Evolutionary conservation across 345 rosid genomes (phyloP).

Genomic region (Bruguiera parviflora): DNA sequence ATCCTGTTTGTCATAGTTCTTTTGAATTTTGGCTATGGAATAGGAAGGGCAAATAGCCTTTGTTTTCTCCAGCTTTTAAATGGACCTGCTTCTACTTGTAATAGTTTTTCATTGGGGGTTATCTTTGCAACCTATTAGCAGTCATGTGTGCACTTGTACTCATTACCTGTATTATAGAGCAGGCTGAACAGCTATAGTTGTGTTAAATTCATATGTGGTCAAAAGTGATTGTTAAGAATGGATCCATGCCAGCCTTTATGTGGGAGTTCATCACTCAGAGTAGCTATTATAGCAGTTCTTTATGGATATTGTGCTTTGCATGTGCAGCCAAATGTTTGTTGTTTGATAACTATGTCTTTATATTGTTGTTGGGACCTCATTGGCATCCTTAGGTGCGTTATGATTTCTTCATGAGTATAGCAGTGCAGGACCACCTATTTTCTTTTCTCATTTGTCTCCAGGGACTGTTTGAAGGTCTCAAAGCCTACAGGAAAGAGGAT

Average conservation of each 20-base stretch:
- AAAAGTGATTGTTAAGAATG: background rate
- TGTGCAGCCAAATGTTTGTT: too few species aligned
- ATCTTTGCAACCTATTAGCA: too few species aligned
- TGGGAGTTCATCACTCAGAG: background rate
- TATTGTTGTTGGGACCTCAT: too few species aligned
- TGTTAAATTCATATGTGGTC: too few species aligned
- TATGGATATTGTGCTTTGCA: too few species aligned
- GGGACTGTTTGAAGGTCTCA: conserved; percentile 95
- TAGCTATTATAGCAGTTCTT: too few species aligned
- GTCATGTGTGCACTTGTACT: too few species aligned
- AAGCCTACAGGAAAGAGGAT: conserved; percentile 80
- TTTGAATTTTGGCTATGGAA: background rate
- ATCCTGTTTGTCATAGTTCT: background rate
- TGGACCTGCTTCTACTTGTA: background rate
- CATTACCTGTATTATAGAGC: too few species aligned
- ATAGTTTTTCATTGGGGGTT: too few species aligned
- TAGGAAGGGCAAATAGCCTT: background rate
- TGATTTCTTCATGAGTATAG: background rate
- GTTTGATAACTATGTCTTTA: too few species aligned
- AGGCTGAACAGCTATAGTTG: too few species aligned
- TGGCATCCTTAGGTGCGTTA: too few species aligned
- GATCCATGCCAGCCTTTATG: background rate
- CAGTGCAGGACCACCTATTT: background rate
- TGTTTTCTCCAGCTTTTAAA: background rate
- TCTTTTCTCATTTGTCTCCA: conserved; percentile 19